A percentile compares a stretch with the other conserved stretches of the same genome.
These are phyloP conservation scores for Coniochaeta sp. DNA, from an alignment of 2,329 filamentous ascomycete genomes.

Conservation along the genomic window DNA sequence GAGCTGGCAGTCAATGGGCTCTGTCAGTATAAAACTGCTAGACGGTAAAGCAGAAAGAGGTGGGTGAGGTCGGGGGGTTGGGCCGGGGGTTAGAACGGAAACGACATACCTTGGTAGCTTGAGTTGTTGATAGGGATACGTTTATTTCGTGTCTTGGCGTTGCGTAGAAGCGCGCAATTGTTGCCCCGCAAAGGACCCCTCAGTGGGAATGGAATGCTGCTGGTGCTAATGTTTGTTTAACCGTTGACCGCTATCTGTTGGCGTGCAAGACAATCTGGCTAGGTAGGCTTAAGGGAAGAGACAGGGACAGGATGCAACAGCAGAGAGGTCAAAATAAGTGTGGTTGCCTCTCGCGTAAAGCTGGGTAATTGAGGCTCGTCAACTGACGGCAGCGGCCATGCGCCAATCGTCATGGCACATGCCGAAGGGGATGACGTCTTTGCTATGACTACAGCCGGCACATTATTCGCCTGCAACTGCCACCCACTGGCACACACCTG, in stretches of 20 bases:
- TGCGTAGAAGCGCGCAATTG: not conserved
- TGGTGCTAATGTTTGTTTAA: no score
- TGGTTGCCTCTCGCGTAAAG: no score
- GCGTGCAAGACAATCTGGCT: no score
- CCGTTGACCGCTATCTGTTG: no score
- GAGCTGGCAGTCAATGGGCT: not conserved
- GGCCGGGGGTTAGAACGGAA: not conserved
- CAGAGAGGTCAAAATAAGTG: no score
- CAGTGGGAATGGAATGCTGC: not conserved
- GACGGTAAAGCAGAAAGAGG: not conserved
- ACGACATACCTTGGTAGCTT: not conserved
- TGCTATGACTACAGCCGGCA: not conserved
- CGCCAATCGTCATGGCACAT: conserved; percentile 7
- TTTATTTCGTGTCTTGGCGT: conserved; percentile 1
- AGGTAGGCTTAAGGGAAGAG: no score
- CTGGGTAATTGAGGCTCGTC: not conserved
- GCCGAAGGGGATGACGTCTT: conserved; percentile 1
- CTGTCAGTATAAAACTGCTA: not conserved
- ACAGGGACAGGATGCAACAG: no score
- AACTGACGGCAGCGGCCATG: not conserved
- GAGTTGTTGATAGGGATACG: not conserved
- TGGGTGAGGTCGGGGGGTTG: not conserved
- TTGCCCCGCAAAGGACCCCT: not conserved
- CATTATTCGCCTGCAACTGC: conserved; percentile 6
- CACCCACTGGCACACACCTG: conserved; percentile 7